Conservation (phyloP, 2,329 filamentous ascomycete genomes). For the Apiospora koreana region DNA sequence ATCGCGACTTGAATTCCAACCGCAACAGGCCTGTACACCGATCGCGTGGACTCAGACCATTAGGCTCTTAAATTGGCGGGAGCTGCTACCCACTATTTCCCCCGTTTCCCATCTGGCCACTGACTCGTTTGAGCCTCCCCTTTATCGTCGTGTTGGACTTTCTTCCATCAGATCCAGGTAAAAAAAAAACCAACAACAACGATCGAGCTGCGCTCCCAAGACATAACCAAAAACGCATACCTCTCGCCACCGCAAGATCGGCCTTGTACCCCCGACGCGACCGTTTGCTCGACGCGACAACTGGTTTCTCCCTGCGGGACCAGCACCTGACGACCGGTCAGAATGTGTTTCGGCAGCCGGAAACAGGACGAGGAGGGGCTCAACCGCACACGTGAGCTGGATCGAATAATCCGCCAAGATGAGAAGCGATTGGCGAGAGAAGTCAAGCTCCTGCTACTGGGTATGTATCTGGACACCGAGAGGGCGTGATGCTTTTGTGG, state of each 20-base stretch:
- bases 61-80: not conserved
- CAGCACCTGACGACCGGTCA: constrained; percentile 14
- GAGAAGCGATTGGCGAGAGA: constrained; percentile 84
- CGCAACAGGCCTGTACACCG: not conserved
- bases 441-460: constrained; percentile 90
- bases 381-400: constrained; percentile 72
- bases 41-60: constrained; percentile 1
- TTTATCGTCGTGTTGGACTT: not conserved
- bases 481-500: not conserved
- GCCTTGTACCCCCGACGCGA: not conserved
- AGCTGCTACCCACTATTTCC: constrained; percentile 3
- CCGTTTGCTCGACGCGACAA: not conserved
- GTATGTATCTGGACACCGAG: constrained; percentile 52
- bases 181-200: not conserved
- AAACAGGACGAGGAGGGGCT: constrained; percentile 51
- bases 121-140: constrained; percentile 1
- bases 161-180: not conserved
- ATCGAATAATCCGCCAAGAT: constrained; percentile 81
- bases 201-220: not conserved
- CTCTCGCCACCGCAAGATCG: not conserved
- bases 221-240: not conserved
- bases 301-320: not conserved
- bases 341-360: constrained; percentile 66
- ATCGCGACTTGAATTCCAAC: not conserved
- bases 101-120: not conserved